phyloP scores from a whole-genome alignment of 2,329 filamentous ascomycete genomes.

The Chrysoporthe puriensis region DNA sequence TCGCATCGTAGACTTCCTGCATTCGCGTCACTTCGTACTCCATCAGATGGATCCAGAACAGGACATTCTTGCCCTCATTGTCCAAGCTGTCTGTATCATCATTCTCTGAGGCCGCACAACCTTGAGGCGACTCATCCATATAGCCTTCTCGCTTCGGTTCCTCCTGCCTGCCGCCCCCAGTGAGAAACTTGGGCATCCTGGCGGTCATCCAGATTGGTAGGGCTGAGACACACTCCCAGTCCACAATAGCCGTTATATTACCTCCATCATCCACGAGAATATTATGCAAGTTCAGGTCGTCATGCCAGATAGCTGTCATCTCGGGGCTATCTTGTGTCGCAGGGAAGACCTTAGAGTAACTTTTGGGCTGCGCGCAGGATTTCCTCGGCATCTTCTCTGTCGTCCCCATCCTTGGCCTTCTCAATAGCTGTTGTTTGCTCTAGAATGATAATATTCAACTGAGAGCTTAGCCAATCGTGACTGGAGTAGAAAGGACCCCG shows the following conservation, averaged over 20 bases:
- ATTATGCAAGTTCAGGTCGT: constrained; percentile 44
- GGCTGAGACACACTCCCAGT: constrained; percentile 49
- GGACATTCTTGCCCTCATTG: constrained; percentile 42
- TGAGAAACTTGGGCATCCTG: constrained; percentile 41
- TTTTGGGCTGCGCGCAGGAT: constrained; percentile 33
- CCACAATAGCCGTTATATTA: constrained; percentile 42
- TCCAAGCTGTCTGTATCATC: constrained; percentile 35
- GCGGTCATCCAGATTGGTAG: constrained; percentile 44
- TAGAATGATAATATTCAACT: constrained; percentile 37
- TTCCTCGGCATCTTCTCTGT: constrained; percentile 38
- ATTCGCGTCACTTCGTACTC: constrained; percentile 46
- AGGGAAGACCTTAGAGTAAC: constrained; percentile 39
- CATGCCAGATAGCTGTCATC: constrained; percentile 41
- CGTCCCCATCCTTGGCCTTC: constrained; percentile 35
- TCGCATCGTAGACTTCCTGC: constrained; percentile 39
- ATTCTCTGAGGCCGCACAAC: not conserved
- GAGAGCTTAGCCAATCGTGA: constrained; percentile 42
- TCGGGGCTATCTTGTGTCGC: constrained; percentile 32
- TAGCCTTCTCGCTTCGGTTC: constrained; percentile 40
- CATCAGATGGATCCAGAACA: constrained; percentile 46
- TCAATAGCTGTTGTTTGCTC: constrained; percentile 34
- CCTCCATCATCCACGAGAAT: constrained; percentile 45
- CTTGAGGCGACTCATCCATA: constrained; percentile 32
- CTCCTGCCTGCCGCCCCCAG: constrained; percentile 34
- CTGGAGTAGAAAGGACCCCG: constrained; percentile 44